Evolutionary conservation across 2,329 filamentous ascomycete genomes (phyloP).

Genomic region (Calonectria pteridis): DNA sequence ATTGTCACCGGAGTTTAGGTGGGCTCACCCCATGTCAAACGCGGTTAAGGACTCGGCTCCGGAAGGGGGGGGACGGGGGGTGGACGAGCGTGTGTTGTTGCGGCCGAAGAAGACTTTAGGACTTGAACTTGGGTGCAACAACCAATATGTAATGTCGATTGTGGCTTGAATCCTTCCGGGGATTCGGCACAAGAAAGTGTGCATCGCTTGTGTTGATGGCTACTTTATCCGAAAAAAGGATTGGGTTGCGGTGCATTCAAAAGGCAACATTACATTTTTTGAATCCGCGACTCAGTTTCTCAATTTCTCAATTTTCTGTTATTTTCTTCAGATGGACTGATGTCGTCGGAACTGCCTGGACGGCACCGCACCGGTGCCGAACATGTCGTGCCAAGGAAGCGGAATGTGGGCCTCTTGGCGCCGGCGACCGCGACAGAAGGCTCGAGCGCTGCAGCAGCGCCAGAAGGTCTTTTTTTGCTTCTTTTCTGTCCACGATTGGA

Average conservation of each 20-base stretch:
- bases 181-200: background rate
- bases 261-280: background rate
- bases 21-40: background rate
- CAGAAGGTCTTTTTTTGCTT: slow-evolving; percentile 1
- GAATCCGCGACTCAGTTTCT: background rate
- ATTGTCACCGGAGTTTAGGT: background rate
- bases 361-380: slow-evolving; percentile 8
- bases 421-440: slow-evolving; percentile 5
- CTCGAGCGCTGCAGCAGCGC: slow-evolving; percentile 1
- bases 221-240: background rate
- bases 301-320: background rate
- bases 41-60: background rate
- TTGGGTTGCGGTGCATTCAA: background rate
- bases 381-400: background rate
- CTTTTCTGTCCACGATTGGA: background rate
- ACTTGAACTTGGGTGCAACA: background rate
- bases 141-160: background rate
- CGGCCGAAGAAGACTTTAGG: background rate
- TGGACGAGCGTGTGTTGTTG: too few species aligned
- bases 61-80: background rate
- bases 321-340: background rate
- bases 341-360: background rate
- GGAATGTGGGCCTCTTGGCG: slow-evolving; percentile 3
- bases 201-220: background rate
- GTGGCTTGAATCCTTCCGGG: slow-evolving; percentile 7